Evolutionary conservation across 1,139 yeast genomes (phyloP), one percentile per base, ranked within the genome.

Genomic region (Magnusiomyces sp.): DNA sequence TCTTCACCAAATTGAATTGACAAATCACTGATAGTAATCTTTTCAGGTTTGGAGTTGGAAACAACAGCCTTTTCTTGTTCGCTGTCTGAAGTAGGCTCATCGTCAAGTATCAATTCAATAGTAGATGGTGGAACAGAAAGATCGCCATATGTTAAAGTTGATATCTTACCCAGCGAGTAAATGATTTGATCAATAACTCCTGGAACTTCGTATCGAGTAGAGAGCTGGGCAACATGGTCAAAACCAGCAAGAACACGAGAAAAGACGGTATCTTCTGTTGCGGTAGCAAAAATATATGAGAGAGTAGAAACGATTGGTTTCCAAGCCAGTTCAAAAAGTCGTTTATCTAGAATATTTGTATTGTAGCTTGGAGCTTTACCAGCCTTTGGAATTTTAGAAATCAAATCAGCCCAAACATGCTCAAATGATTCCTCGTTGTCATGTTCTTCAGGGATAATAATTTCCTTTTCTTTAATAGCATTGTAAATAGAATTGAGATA

Each of bases 381-480:
- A 3, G 68, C 65, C 32, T 58, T 58, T 33, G 58, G 59, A 9
- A 59, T 61, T 54, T 58, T 62, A 1, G 88, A 77, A 49, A 90
- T 78, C 56, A 88, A 69, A 55, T 86, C 85, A 59, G 85, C 84
- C 99, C 99, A 94, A 16, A 84, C 81, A 62, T 86, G 92, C 62
- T 90, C 97, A 68, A 90, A 92, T 81, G 95, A 84, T 61, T 85
- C 89, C 33, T 81, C 83, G 16, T 73, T 73, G 40, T 88, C 89
- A 60, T 90, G 97, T 63, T 94, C 99, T 60, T 92, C 98, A 0
- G 98, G 97, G 90, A 94, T 87, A 50, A 94, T 88, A 55, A 92
- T 92, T 66, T 94, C 99, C 48, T 86, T 78, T 50, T 83, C 88
- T 56, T 79, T 77, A 52, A 94, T 90, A 1, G 95, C 84, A 39